Percentiles rank a stretch among this genome's conserved stretches.
phyloP scores from a whole-genome alignment of 2,329 filamentous ascomycete species.

The Aspergillus texensis region DNA sequence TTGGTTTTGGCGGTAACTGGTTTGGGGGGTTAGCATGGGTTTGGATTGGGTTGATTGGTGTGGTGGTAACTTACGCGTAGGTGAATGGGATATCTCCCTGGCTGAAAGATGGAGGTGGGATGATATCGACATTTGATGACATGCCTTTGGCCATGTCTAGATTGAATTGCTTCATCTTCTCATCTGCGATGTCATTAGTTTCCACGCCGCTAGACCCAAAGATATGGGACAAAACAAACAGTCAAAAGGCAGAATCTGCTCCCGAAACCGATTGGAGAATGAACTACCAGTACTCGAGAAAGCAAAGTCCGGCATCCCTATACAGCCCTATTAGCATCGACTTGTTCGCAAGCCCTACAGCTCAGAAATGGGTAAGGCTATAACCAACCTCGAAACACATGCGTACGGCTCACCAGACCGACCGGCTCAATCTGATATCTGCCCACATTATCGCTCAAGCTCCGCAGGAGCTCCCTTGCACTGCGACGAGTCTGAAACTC shows the following conservation, averaged over 20 bases:
- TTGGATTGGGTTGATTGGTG: background rate
- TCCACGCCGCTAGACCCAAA: background rate
- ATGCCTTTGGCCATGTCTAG: constrained; percentile 65
- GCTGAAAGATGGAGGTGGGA: constrained; percentile 79
- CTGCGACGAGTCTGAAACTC: constrained; percentile 22
- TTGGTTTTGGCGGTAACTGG: constrained; percentile 83
- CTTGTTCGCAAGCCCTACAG: background rate
- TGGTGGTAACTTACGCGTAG: constrained; percentile 46
- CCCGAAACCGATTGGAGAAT: constrained; percentile 71
- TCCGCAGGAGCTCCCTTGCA: constrained; percentile 39
- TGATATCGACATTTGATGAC: constrained; percentile 66
- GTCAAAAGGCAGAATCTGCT: constrained; percentile 71
- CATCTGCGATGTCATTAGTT: constrained; percentile 42
- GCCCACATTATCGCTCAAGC: constrained; percentile 69
- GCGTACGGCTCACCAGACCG: constrained; percentile 74
- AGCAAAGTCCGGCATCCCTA: constrained; percentile 81
- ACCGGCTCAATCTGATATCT: constrained; percentile 70
- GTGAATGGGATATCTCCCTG: constrained; percentile 73
- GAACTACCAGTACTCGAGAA: constrained; percentile 69
- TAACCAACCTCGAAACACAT: constrained; percentile 74
- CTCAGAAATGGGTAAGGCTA: no score
- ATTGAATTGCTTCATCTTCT: constrained; percentile 65
- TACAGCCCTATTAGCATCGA: constrained; percentile 1
- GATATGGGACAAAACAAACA: constrained; percentile 51
- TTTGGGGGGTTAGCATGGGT: constrained; percentile 14